phyloP scores from a whole-genome alignment of 2,329 filamentous ascomycete genomes.

The Diaporthe nobilis region DNA sequence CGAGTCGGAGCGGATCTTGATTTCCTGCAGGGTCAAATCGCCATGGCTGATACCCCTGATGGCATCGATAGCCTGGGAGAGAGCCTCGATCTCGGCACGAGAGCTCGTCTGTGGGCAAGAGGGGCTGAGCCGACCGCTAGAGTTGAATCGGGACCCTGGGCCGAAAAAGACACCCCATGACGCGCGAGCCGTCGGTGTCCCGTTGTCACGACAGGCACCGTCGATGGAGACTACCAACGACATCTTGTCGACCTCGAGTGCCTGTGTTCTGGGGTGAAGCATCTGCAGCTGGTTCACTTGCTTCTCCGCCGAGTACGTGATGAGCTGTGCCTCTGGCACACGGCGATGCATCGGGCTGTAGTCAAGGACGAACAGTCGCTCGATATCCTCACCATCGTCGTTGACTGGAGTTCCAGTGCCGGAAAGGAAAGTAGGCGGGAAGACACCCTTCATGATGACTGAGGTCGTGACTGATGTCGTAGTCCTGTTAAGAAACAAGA shows the following conservation, averaged over 20 bases:
- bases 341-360: not conserved
- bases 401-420: not conserved
- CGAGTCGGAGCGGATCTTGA: conserved; percentile 43
- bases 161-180: conserved; percentile 49
- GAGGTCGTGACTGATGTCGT: not conserved
- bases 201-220: conserved; percentile 46
- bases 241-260: conserved; percentile 5
- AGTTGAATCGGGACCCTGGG: conserved; percentile 45
- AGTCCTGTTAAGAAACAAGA: not conserved
- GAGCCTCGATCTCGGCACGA: conserved; percentile 45
- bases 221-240: conserved; percentile 46
- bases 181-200: conserved; percentile 43
- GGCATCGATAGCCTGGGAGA: conserved; percentile 40
- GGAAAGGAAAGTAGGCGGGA: not conserved
- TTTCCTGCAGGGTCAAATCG: conserved; percentile 20
- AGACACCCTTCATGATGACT: conserved; percentile 6
- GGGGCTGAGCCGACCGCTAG: conserved; percentile 17
- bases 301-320: conserved; percentile 1
- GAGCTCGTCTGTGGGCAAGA: conserved; percentile 41
- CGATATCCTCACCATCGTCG: not conserved
- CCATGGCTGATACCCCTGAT: conserved; percentile 12
- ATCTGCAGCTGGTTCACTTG: conserved; percentile 14
- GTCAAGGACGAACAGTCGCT: conserved; percentile 25
- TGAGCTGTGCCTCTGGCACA: conserved; percentile 6
- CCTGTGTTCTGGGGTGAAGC: not conserved